Conservation (phyloP, 495 filamentous ascomycete species). For the Talaromyces borbonicus region DNA sequence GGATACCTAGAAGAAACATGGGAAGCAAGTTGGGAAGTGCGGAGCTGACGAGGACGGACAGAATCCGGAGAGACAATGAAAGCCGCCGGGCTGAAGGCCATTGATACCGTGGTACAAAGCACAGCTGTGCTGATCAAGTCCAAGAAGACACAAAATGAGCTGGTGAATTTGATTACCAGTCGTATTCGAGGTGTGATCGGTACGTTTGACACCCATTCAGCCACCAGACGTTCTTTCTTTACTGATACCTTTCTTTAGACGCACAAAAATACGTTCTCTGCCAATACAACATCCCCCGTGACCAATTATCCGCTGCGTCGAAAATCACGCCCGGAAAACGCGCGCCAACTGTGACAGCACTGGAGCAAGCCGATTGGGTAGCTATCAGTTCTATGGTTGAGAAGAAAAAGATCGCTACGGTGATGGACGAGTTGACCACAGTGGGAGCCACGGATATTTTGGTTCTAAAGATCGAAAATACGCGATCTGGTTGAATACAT, state of each 20-base stretch:
- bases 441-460: conserved; percentile 83
- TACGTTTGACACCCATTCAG: conserved; percentile 24
- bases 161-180: conserved; percentile 71
- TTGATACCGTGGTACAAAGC: conserved; percentile 82
- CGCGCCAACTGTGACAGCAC: conserved; percentile 76
- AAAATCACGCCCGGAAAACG: conserved; percentile 89
- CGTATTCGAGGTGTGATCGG: conserved; percentile 89
- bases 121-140: conserved; percentile 89
- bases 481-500: conserved; percentile 39
- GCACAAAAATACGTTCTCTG: conserved; percentile 91
- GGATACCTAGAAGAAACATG: no score
- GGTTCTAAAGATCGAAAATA: conserved; percentile 81
- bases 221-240: neutral
- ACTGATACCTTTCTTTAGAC: conserved; percentile 31
- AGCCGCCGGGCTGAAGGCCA: conserved; percentile 90
- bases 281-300: conserved; percentile 83
- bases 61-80: conserved; percentile 99
- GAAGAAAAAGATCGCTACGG: conserved; percentile 75
- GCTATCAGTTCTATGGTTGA: conserved; percentile 90
- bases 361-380: conserved; percentile 88
- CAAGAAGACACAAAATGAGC: conserved; percentile 66
- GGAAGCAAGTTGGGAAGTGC: no score
- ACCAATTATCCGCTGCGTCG: conserved; percentile 52
- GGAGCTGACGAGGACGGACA: conserved; percentile 19
- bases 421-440: conserved; percentile 80